A percentile compares a stretch with the other conserved stretches of the same genome.
Conservation (phyloP, 1,284 basidiomycete species). For the Austroboletus olivaceoglutinosus region DNA sequence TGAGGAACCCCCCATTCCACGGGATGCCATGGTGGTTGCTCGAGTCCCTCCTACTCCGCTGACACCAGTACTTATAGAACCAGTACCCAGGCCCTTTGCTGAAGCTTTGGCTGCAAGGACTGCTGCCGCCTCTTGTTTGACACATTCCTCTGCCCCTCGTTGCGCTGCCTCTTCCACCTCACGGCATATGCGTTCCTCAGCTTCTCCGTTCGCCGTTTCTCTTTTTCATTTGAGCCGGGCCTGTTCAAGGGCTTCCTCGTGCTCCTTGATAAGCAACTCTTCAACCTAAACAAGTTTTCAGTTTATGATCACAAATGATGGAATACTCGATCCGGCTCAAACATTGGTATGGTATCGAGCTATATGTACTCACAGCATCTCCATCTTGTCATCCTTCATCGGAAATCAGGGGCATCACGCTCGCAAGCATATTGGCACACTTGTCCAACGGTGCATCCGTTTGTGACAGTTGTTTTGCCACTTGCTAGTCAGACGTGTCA, state of each 20-base stretch:
- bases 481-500: slow-evolving; percentile 43
- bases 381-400: slow-evolving; percentile 74
- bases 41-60: slow-evolving; percentile 57
- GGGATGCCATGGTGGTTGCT: slow-evolving; percentile 38
- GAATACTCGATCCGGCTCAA: not conserved
- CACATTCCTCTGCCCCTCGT: slow-evolving; percentile 33
- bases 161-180: slow-evolving; percentile 42
- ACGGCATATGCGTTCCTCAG: slow-evolving; percentile 44
- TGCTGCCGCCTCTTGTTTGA: slow-evolving; percentile 25
- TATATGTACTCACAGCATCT: slow-evolving; percentile 58
- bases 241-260: slow-evolving; percentile 44
- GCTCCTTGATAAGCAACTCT: slow-evolving; percentile 49
- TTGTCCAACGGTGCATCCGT: slow-evolving; percentile 71
- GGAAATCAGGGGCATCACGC: slow-evolving; percentile 61
- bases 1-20: slow-evolving; percentile 32
- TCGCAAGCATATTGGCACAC: slow-evolving; percentile 65
- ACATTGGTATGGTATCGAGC: not conserved
- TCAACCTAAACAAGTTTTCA: slow-evolving; percentile 50
- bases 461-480: slow-evolving; percentile 61
- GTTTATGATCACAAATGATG: not conserved
- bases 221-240: slow-evolving; percentile 48
- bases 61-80: slow-evolving; percentile 43
- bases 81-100: slow-evolving; percentile 34
- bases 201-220: slow-evolving; percentile 52
- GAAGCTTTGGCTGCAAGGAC: slow-evolving; percentile 22